Conservation (phyloP, 352 stramenopile genomes). For the Phytophthora vignae region DNA sequence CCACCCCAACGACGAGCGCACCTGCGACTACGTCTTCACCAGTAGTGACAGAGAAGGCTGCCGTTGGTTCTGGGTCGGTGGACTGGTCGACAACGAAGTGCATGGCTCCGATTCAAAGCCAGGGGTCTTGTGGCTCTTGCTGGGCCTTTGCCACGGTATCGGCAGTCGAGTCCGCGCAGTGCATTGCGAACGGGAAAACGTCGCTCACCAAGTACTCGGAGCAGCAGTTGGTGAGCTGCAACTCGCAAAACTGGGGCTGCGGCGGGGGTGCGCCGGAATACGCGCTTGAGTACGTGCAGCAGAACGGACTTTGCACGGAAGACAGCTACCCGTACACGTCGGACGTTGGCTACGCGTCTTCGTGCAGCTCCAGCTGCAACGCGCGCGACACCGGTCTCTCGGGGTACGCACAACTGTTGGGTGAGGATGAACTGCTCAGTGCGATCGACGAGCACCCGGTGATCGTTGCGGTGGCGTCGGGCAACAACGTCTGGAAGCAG, state of each 20-base stretch:
- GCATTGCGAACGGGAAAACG: conserved; percentile 72
- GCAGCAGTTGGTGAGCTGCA: conserved; percentile 94
- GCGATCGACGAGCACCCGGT: conserved; percentile 86
- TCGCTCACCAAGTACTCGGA: conserved; percentile 91
- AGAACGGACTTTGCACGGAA: conserved; percentile 79
- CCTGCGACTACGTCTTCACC: conserved; percentile 14
- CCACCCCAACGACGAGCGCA: conserved; percentile 16
- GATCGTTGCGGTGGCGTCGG: conserved; percentile 94
- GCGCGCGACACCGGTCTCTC: conserved; percentile 44
- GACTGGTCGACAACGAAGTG: conserved; percentile 59
- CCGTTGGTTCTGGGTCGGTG: conserved; percentile 32
- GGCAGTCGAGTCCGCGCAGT: conserved; percentile 92
- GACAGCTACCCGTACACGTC: conserved; percentile 49
- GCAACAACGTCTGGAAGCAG: conserved; percentile 96
- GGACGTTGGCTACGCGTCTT: conserved; percentile 24
- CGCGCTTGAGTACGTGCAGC: conserved; percentile 93
- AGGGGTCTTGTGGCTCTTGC: conserved; percentile 96
- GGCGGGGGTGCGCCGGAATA: conserved; percentile 91
- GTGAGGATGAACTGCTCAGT: conserved; percentile 38
- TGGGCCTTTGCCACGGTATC: conserved; percentile 97
- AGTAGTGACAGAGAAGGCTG: conserved; percentile 9
- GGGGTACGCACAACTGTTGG: conserved; percentile 71
- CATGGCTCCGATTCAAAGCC: conserved; percentile 91
- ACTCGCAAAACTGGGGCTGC: conserved; percentile 90
- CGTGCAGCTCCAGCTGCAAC: conserved; percentile 39